A percentile compares a stretch with the other conserved stretches of the same genome.
Conservation (phyloP, 768 basidiomycete species). For the Russula emetica region DNA sequence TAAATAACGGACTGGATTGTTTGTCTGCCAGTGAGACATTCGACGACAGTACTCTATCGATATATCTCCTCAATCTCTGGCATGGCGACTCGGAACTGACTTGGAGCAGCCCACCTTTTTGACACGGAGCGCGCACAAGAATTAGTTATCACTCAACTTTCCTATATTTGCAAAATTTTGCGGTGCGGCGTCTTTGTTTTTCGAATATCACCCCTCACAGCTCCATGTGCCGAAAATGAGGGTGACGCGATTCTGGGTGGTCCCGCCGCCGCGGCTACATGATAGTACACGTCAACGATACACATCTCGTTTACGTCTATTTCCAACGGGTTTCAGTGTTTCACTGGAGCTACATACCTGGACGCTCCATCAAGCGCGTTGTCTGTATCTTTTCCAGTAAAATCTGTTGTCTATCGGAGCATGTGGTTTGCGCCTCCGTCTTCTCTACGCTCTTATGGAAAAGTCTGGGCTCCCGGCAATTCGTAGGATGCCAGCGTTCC, state of each 20-base stretch:
- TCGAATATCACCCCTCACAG: neutral
- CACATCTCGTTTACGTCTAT: slow-evolving; percentile 9
- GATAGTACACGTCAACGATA: neutral
- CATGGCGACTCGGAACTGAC: no score
- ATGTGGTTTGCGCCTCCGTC: slow-evolving; percentile 1
- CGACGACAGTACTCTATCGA: no score
- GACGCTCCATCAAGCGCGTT: neutral
- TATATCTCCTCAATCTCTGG: no score
- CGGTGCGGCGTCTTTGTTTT: neutral
- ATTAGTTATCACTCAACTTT: neutral
- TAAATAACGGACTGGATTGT: no score
- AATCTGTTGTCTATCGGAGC: neutral
- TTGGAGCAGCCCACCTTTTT: neutral
- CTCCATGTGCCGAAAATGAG: neutral
- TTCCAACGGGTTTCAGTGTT: no score
- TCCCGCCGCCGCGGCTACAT: neutral
- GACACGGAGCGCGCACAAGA: neutral
- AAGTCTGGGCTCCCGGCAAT: neutral
- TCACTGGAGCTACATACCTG: neutral
- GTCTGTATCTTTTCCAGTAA: neutral
- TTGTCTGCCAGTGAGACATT: no score
- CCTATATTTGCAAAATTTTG: neutral
- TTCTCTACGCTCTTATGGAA: neutral
- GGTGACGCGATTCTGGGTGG: neutral
- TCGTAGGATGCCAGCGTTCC: neutral